Evolutionary conservation across 345 rosid species (phyloP).

Genomic region (Eucalyptus camaldulensis): DNA sequence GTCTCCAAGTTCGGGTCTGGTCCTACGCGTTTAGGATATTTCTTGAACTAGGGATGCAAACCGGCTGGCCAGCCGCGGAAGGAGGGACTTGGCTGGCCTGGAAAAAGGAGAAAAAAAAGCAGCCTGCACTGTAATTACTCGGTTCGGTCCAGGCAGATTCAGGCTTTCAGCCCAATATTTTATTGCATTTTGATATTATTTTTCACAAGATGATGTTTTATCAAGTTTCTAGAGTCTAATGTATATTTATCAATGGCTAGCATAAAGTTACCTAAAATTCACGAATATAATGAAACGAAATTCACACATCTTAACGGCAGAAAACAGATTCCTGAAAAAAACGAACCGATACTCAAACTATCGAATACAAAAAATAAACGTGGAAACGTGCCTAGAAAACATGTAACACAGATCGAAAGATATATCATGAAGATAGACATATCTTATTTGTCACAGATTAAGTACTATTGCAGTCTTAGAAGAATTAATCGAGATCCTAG

Average conservation of each 20-base stretch:
- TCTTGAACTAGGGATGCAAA: background rate
- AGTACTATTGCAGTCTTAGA: fast-evolving
- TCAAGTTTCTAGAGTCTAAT: background rate
- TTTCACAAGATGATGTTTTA: no score
- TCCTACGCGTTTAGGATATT: background rate
- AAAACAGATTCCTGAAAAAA: no score
- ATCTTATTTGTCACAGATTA: fast-evolving
- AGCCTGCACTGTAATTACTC: background rate
- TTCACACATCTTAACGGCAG: background rate
- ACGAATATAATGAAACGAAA: no score
- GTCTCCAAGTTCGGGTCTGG: background rate
- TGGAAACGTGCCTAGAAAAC: fast-evolving
- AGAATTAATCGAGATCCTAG: no score
- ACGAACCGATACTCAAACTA: fast-evolving
- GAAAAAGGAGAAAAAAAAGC: background rate
- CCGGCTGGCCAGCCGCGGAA: background rate
- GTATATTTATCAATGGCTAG: background rate
- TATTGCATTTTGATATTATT: background rate
- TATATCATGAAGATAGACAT: no score
- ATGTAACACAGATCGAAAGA: no score
- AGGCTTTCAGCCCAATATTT: background rate
- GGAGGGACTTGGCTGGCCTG: background rate
- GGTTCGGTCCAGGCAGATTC: background rate
- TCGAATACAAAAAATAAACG: no score
- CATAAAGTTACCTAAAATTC: background rate